Percentiles rank a stretch among this genome's conserved stretches.
Evolutionary conservation across 805 yeast genomes (phyloP).

Genomic region (Kuraishia floccosa): DNA sequence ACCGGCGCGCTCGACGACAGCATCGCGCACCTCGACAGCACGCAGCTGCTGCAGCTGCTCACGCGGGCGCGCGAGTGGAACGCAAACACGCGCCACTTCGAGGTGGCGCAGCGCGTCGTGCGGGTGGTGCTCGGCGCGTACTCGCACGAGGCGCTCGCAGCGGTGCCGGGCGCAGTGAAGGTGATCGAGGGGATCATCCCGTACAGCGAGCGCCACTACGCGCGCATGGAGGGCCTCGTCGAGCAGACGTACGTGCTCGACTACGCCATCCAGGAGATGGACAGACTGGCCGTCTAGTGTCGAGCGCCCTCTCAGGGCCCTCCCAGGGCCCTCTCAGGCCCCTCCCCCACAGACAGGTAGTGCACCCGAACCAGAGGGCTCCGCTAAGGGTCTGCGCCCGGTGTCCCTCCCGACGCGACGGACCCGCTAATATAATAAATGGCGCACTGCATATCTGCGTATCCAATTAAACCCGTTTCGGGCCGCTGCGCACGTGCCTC

Average conservation of each 20-base stretch:
- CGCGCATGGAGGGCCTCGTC: conserved; percentile 64
- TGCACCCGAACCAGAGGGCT: too few species aligned
- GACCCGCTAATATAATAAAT: too few species aligned
- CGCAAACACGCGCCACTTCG: conserved; percentile 72
- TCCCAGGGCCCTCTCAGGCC: too few species aligned
- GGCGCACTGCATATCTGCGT: too few species aligned
- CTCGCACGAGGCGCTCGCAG: conserved; percentile 42
- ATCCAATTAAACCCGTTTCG: too few species aligned
- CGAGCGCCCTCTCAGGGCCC: too few species aligned
- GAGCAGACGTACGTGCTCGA: conserved; percentile 84
- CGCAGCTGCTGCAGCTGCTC: conserved; percentile 50
- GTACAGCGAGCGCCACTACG: conserved; percentile 77
- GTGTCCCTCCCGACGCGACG: too few species aligned
- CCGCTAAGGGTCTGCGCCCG: too few species aligned
- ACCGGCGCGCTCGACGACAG: conserved; percentile 38
- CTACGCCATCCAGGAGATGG: conserved; percentile 74
- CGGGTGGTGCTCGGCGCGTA: conserved; percentile 49
- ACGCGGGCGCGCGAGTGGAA: conserved; percentile 91
- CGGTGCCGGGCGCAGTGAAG: conserved; percentile 56
- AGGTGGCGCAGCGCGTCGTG: conserved; percentile 69
- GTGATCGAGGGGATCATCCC: conserved; percentile 73
- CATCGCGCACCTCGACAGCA: conserved; percentile 43
- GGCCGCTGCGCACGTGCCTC: too few species aligned
- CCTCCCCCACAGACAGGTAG: too few species aligned
- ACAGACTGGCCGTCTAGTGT: conserved; percentile 17